phyloP scores from a whole-genome alignment of 805 yeast genomes.

The Yarrowia deformans region DNA sequence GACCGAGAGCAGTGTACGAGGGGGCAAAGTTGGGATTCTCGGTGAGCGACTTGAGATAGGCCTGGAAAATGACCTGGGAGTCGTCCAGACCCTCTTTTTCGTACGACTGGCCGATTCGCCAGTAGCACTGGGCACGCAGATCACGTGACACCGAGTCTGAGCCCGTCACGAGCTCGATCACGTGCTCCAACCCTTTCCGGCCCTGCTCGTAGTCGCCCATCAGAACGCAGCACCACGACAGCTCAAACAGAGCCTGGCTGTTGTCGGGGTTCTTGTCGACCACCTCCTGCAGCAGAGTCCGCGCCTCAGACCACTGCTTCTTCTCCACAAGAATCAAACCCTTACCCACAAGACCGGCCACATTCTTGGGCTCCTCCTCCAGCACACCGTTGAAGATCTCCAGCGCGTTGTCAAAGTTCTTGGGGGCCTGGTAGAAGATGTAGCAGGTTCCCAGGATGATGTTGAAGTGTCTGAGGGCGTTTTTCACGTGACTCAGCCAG shows the following conservation, averaged over 20 bases:
- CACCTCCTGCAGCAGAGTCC: slow-evolving; percentile 59
- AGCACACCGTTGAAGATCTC: slow-evolving; percentile 72
- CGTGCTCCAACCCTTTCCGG: slow-evolving; percentile 56
- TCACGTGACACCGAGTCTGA: slow-evolving; percentile 62
- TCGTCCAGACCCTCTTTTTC: slow-evolving; percentile 50
- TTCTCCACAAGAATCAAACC: slow-evolving; percentile 78
- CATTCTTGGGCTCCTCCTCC: slow-evolving; percentile 55
- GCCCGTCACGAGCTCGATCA: slow-evolving; percentile 58
- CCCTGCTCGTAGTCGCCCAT: slow-evolving; percentile 62
- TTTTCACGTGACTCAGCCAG: slow-evolving; percentile 54
- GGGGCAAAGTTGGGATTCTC: slow-evolving; percentile 72
- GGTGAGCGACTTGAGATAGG: slow-evolving; percentile 65
- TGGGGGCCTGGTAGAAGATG: slow-evolving; percentile 89
- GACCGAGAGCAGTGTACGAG: slow-evolving; percentile 82
- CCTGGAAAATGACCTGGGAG: slow-evolving; percentile 61
- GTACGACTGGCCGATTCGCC: slow-evolving; percentile 77
- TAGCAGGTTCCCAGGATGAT: slow-evolving; percentile 76
- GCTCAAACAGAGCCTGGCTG: slow-evolving; percentile 67
- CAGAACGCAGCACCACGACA: slow-evolving; percentile 78
- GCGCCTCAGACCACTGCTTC: slow-evolving; percentile 64
- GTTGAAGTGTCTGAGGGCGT: slow-evolving; percentile 65
- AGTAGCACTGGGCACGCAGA: slow-evolving; percentile 64
- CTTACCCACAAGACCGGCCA: slow-evolving; percentile 78
- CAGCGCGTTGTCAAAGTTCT: slow-evolving; percentile 77
- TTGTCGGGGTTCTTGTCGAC: slow-evolving; percentile 59